Conservation (phyloP, 805 yeast genomes). For the Saturnispora mendoncae region DNA sequence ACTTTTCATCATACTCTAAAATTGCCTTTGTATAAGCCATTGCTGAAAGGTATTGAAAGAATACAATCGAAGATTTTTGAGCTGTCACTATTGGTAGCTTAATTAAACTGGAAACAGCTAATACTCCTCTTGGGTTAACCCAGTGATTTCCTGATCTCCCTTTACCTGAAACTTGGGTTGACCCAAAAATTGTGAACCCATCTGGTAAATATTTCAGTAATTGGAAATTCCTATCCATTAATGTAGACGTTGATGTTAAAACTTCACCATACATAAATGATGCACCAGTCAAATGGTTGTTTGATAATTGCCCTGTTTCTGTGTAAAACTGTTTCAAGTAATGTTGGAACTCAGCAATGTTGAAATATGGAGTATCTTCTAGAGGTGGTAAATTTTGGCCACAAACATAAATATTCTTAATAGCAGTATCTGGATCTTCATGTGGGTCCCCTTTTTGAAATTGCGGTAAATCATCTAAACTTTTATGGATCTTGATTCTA, state of each 20-base stretch:
- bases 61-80: slow-evolving; percentile 52
- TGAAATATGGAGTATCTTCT: slow-evolving; percentile 63
- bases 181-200: slow-evolving; percentile 64
- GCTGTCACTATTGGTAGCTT: slow-evolving; percentile 41
- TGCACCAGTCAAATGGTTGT: slow-evolving; percentile 45
- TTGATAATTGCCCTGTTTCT: slow-evolving; percentile 13
- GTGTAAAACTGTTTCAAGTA: slow-evolving; percentile 31
- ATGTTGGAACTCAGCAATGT: slow-evolving; percentile 46
- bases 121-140: slow-evolving; percentile 90
- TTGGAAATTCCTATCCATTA: slow-evolving; percentile 64
- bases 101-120: slow-evolving; percentile 70
- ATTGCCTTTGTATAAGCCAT: slow-evolving; percentile 79
- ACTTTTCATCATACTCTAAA: slow-evolving; percentile 40
- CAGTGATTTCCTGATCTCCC: slow-evolving; percentile 95
- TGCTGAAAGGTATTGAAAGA: slow-evolving; percentile 77
- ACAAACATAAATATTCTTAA: slow-evolving; percentile 48
- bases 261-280: slow-evolving; percentile 74
- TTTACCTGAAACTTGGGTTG: slow-evolving; percentile 80
- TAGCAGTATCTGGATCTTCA: slow-evolving; percentile 47
- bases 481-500: slow-evolving; percentile 41
- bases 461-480: slow-evolving; percentile 23
- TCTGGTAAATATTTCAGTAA: slow-evolving; percentile 54
- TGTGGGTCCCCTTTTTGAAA: slow-evolving; percentile 28
- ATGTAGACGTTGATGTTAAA: slow-evolving; percentile 74
- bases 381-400: slow-evolving; percentile 36